Conservation (phyloP, 805 yeast species). For the Teunomyces barrocoloradensis region DNA sequence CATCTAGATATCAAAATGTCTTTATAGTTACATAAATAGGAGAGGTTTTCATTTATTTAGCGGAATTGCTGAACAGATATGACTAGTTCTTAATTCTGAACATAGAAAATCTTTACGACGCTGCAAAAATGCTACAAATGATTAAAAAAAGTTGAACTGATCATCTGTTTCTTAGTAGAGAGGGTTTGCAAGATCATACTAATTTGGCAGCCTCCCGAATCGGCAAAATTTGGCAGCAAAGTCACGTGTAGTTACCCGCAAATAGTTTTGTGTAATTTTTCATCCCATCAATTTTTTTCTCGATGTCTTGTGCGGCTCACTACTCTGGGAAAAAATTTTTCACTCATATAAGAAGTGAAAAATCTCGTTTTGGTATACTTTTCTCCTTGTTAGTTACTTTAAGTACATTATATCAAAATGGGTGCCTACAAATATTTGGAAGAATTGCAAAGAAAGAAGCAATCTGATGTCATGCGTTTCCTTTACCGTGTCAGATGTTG, state of each 20-base stretch:
- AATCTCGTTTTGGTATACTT: neutral
- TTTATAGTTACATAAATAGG: too few relatives aligned
- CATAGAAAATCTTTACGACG: too few relatives aligned
- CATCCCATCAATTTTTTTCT: neutral
- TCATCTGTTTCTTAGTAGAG: too few relatives aligned
- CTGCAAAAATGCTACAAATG: too few relatives aligned
- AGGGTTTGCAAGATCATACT: too few relatives aligned
- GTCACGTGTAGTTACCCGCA: constrained; percentile 1
- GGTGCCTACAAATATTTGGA: constrained; percentile 99
- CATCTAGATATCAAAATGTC: too few relatives aligned
- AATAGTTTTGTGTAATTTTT: neutral
- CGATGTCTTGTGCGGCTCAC: constrained; percentile 1
- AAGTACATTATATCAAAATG: constrained; percentile 48
- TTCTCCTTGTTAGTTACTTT: constrained; percentile 10
- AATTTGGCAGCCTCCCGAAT: too few relatives aligned
- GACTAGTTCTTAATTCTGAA: too few relatives aligned
- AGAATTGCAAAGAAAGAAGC: constrained; percentile 99
- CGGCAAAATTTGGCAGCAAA: neutral
- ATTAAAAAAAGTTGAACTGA: too few relatives aligned
- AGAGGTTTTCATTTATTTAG: too few relatives aligned
- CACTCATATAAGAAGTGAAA: constrained; percentile 3
- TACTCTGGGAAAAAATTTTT: neutral
- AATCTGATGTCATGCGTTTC: constrained; percentile 99
- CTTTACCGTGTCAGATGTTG: constrained; percentile 99
- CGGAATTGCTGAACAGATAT: too few relatives aligned